Conservation (phyloP, 768 basidiomycete species). For the Termitomyces sp. region DNA sequence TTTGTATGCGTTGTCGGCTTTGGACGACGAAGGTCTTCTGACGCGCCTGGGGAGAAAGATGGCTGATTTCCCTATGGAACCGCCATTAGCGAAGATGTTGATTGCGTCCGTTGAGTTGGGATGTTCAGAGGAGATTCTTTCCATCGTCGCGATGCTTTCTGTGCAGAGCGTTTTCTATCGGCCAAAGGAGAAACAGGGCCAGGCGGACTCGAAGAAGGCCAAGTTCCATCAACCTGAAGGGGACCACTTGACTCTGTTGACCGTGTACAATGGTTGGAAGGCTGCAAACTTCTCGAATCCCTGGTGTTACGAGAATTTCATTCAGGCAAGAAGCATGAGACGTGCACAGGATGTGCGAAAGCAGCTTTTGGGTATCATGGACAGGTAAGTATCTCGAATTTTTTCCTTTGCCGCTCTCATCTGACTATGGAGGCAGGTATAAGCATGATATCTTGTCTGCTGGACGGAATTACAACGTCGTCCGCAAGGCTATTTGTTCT, state of each 20-base stretch:
- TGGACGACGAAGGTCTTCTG: slow-evolving; percentile 94
- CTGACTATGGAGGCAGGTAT: slow-evolving; percentile 47
- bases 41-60: slow-evolving; percentile 96
- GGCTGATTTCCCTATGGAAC: slow-evolving; percentile 99
- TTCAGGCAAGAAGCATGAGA: slow-evolving; percentile 95
- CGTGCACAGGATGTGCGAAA: slow-evolving; percentile 97
- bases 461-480: slow-evolving; percentile 86
- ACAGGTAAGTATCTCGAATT: slow-evolving; percentile 52
- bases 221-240: slow-evolving; percentile 99
- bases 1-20: slow-evolving; percentile 89
- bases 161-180: slow-evolving; percentile 97
- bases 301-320: slow-evolving; percentile 99
- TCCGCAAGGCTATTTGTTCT: slow-evolving; percentile 93
- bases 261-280: slow-evolving; percentile 99
- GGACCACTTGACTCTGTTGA: slow-evolving; percentile 85
- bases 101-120: slow-evolving; percentile 96
- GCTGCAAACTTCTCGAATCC: slow-evolving; percentile 93
- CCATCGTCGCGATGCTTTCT: slow-evolving; percentile 95
- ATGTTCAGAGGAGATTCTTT: slow-evolving; percentile 97
- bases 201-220: slow-evolving; percentile 99
- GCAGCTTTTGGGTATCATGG: slow-evolving; percentile 98
- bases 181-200: slow-evolving; percentile 99
- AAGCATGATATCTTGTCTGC: slow-evolving; percentile 96
- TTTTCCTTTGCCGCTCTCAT: neutral
- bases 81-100: slow-evolving; percentile 93